Percentiles rank a stretch among this genome's conserved stretches.
Evolutionary conservation across 176 grass and related monocot genomes (phyloP).

Genomic region (Avena sativa): DNA sequence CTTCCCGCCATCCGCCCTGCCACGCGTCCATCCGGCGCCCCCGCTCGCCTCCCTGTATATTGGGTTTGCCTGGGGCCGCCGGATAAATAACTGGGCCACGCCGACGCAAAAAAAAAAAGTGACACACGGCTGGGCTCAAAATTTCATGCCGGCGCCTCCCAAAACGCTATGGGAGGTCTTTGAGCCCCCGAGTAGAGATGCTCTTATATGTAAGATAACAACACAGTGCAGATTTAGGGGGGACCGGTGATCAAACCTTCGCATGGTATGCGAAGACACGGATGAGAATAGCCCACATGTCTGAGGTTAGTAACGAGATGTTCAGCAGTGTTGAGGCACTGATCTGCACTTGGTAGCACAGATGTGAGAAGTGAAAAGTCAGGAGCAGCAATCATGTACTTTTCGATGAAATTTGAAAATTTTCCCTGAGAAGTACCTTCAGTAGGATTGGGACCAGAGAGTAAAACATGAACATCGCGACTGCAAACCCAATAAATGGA

Average conservation of each 20-base stretch:
- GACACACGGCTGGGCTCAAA: too few species aligned
- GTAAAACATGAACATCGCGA: slow-evolving; percentile 76
- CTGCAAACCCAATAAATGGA: slow-evolving; percentile 63
- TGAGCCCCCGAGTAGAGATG: too few species aligned
- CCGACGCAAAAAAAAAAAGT: too few species aligned
- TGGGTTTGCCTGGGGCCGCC: too few species aligned
- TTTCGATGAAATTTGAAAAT: neutral
- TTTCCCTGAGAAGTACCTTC: slow-evolving; percentile 38
- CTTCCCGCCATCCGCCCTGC: too few species aligned
- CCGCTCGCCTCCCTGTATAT: too few species aligned
- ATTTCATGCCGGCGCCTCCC: too few species aligned
- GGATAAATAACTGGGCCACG: too few species aligned
- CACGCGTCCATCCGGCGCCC: too few species aligned
- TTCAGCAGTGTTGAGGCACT: slow-evolving; percentile 81
- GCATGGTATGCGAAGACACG: slow-evolving; percentile 67
- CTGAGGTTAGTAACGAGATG: slow-evolving; percentile 68
- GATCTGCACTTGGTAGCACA: slow-evolving; percentile 48
- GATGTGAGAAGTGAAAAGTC: neutral
- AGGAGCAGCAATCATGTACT: neutral
- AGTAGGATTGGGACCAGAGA: slow-evolving; percentile 64
- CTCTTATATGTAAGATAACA: neutral
- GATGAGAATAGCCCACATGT: slow-evolving; percentile 84
- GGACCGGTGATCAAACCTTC: slow-evolving; percentile 41
- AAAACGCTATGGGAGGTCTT: too few species aligned
- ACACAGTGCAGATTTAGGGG: neutral